phyloP scores from a whole-genome alignment of 345 rosid genomes.

The Citrus cavaleriei region DNA sequence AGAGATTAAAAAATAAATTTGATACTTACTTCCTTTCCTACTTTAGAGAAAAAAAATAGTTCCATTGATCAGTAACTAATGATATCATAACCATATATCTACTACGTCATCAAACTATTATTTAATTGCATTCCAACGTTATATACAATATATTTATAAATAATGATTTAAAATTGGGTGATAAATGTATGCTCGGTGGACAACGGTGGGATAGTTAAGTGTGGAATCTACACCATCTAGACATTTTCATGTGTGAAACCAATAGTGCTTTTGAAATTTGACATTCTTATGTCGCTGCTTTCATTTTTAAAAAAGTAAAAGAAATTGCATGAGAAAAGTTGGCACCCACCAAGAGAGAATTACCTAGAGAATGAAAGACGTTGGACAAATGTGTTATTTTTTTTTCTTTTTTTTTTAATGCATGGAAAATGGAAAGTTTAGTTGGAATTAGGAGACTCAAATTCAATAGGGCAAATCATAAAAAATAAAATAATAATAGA shows the following conservation, averaged over 20 bases:
- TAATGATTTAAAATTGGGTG: too few species aligned
- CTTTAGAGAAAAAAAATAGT: background rate
- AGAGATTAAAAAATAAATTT: too few species aligned
- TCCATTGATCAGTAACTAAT: background rate
- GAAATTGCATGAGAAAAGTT: conserved; percentile 2
- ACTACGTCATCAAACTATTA: too few species aligned
- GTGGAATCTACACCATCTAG: background rate
- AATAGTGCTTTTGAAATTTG: background rate
- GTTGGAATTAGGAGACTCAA: background rate
- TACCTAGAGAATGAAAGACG: conserved; percentile 20
- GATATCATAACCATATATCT: too few species aligned
- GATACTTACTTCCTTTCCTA: too few species aligned
- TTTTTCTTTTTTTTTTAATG: background rate
- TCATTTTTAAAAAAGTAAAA: background rate
- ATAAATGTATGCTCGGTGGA: background rate
- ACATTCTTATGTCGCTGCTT: background rate
- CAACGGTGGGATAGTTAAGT: background rate
- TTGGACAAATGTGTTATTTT: background rate
- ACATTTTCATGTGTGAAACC: background rate
- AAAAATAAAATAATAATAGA: background rate
- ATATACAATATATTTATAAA: too few species aligned
- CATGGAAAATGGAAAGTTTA: background rate
- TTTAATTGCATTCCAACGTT: too few species aligned
- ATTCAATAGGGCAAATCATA: background rate
- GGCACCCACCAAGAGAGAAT: conserved; percentile 28